These are phyloP conservation scores for Curvularia spicifera DNA, from an alignment of 2,329 filamentous ascomycete species.

Conservation along the genomic window DNA sequence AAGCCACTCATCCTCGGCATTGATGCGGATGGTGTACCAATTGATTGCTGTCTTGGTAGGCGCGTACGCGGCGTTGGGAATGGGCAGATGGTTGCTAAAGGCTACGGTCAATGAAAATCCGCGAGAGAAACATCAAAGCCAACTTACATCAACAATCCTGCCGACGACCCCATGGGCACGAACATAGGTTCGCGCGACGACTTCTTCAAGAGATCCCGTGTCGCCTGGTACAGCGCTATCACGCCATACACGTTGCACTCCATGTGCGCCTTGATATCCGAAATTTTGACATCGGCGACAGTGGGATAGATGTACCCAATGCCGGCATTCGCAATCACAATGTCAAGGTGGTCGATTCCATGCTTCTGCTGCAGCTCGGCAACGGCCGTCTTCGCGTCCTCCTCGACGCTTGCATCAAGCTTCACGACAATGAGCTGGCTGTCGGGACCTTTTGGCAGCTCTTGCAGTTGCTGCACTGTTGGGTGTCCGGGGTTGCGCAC, in stretches of 20 bases:
- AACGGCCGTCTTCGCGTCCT: slow-evolving; percentile 11
- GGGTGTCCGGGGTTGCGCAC: slow-evolving; percentile 42
- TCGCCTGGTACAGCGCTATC: slow-evolving; percentile 22
- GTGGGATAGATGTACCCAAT: slow-evolving; percentile 9
- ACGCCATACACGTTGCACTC: slow-evolving; percentile 21
- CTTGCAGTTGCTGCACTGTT: slow-evolving; percentile 32
- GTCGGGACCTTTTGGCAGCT: slow-evolving; percentile 21
- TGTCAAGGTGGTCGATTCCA: slow-evolving; percentile 17
- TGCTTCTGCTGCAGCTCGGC: slow-evolving; percentile 11
- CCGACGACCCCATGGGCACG: slow-evolving; percentile 19
- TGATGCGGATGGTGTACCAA: slow-evolving; percentile 12
- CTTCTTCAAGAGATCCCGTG: slow-evolving; percentile 16
- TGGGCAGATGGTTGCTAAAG: slow-evolving; percentile 12
- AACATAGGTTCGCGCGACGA: slow-evolving; percentile 14
- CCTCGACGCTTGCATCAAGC: slow-evolving; percentile 18
- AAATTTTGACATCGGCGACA: slow-evolving; percentile 7
- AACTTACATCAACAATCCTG: slow-evolving; percentile 11
- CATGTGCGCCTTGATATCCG: not conserved
- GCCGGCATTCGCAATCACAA: slow-evolving; percentile 18
- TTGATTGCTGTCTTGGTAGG: slow-evolving; percentile 15
- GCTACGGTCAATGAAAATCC: not conserved
- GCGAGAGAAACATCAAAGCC: not conserved
- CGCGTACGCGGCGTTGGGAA: slow-evolving; percentile 17
- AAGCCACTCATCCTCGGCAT: slow-evolving; percentile 13
- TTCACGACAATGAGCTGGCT: slow-evolving; percentile 18